Evolutionary conservation across 441 rosid genomes (phyloP), one percentile per base, ranked within the genome.

Genomic region (Aquilaria agallochum): DNA sequence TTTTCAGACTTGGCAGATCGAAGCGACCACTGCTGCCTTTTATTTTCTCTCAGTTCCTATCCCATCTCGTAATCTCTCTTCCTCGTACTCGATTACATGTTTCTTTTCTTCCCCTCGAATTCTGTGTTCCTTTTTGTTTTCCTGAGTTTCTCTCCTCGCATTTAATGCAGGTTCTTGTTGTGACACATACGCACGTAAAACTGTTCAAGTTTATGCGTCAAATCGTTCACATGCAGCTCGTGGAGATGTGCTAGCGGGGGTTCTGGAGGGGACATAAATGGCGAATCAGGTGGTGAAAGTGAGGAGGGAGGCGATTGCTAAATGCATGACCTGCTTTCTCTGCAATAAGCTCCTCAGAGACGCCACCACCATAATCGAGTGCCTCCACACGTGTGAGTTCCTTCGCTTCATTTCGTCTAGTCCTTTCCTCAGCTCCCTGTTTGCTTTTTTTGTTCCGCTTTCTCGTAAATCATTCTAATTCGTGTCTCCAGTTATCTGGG

Each of bases 331-430:
- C 58, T 92, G 98, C 62, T 84, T 85, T 64, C 83, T 92, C 69
- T 92, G 97, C 76, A 60, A 78, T 40, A 73, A 70, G 62, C 75
- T 90, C 64, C 65, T 92, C 32, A 74, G 64, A 52, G 89, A 88
- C 56, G 94, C 98, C 72, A 92, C 94, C 64, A 90, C 92, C 79
- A 80, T 90, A 61, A 77, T 94, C 53, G 98, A 92, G 72, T 92
- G 97, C 65, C 97, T 92, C 48, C 98, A 92, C 64, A 83, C 97
- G 59, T 94, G 97, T 94, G 58, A 76, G 92, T 84, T 55, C 30
- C 46, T 60, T 62, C 32, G 11, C 0, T 14, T 54, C 27, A 63
- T 59, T 68, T 13, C 44, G 9, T 8, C 36, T 7, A 51, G 49
- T 54, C 31, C 46, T 62, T 36, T 42, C n/a, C 12, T 15, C 55